phyloP scores from a whole-genome alignment of 352 stramenopile species.

The Globisporangium rhizosaccharum region DNA sequence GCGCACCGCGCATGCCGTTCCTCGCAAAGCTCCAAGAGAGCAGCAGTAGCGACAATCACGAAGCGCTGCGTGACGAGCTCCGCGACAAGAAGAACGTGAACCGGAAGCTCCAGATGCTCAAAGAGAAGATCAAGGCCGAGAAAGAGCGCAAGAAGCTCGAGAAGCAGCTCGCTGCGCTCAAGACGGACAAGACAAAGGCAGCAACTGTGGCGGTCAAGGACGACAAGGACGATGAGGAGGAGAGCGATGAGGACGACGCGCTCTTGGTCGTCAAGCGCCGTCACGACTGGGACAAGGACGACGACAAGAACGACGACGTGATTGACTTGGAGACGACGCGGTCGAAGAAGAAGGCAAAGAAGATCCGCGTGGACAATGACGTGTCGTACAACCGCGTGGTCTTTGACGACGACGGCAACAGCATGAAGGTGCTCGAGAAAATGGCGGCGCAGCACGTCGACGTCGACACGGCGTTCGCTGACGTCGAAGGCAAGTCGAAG shows the following conservation, averaged over 20 bases:
- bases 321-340: constrained; percentile 61
- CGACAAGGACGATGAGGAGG: constrained; percentile 19
- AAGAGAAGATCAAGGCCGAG: constrained; percentile 97
- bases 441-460: constrained; percentile 40
- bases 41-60: constrained; percentile 26
- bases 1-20: constrained; percentile 91
- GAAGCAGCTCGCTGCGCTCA: constrained; percentile 52
- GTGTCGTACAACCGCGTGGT: constrained; percentile 78
- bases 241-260: constrained; percentile 77
- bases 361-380: constrained; percentile 75
- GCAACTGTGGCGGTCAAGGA: constrained; percentile 26
- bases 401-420: constrained; percentile 94
- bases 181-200: constrained; percentile 25
- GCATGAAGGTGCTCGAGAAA: constrained; percentile 51
- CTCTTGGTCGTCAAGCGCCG: constrained; percentile 91
- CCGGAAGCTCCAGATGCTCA: constrained; percentile 95
- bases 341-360: constrained; percentile 77
- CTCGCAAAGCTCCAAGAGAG: constrained; percentile 76
- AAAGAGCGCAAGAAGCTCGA: constrained; percentile 92
- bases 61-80: constrained; percentile 82
- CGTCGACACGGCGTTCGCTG: constrained; percentile 36
- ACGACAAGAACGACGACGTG: constrained; percentile 30
- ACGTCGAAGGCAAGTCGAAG: constrained; percentile 64
- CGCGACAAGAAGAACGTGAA: constrained; percentile 96
- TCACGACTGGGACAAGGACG: constrained; percentile 73